phyloP scores from a whole-genome alignment of 371 early-diverging fungal species.

The Batrachochytrium dendrobatidis region DNA sequence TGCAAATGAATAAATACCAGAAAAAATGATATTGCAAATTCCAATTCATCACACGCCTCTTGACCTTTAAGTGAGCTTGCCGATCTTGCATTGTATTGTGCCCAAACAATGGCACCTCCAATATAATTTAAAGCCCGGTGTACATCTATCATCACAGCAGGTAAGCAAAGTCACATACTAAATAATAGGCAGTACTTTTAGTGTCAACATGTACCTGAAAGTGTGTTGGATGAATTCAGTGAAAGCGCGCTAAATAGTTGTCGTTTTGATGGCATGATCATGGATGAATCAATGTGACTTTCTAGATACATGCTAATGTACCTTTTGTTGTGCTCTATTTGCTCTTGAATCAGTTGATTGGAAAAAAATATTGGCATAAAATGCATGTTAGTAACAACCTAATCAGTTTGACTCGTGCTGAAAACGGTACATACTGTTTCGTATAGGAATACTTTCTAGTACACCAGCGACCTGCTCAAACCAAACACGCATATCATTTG shows the following conservation, averaged over 20 bases:
- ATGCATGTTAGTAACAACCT: no score
- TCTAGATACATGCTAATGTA: neutral
- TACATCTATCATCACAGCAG: neutral
- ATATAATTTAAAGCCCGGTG: neutral
- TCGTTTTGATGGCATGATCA: neutral
- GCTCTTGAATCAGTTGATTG: neutral
- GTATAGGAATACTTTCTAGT: neutral
- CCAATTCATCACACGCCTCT: slow-evolving; percentile 6
- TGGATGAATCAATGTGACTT: neutral
- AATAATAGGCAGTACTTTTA: neutral
- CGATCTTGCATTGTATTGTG: neutral
- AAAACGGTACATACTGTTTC: slow-evolving; percentile 1
- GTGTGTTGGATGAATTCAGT: neutral
- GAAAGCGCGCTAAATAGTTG: slow-evolving; percentile 1
- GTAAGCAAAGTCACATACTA: neutral
- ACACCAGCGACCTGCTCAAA: slow-evolving; percentile 9
- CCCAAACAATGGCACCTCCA: neutral
- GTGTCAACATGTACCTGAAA: neutral
- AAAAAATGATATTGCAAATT: neutral
- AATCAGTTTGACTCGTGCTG: no score
- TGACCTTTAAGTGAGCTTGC: neutral
- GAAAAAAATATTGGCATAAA: no score
- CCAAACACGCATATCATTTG: slow-evolving; percentile 9
- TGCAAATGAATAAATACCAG: no score
- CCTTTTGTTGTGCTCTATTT: neutral